Evolutionary conservation across 1,139 yeast species (phyloP).

Genomic region (Zhuliangozyma parablackwelliae): DNA sequence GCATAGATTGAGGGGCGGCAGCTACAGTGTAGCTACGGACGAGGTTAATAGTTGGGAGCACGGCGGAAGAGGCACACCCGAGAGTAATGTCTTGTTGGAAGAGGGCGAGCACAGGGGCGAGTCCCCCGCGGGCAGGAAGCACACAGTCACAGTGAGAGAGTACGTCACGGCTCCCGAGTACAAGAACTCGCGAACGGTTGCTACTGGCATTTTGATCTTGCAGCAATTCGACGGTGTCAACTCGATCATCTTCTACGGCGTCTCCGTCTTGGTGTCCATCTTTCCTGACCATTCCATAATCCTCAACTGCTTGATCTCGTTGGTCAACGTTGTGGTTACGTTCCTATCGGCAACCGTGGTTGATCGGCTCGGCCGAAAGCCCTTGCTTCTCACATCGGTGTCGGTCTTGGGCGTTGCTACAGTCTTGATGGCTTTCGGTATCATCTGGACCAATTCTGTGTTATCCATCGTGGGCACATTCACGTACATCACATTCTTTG

Average conservation of each 20-base stretch:
- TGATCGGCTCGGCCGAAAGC: slow-evolving; percentile 73
- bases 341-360: slow-evolving; percentile 66
- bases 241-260: slow-evolving; percentile 89
- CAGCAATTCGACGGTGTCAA: slow-evolving; percentile 94
- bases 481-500: slow-evolving; percentile 76
- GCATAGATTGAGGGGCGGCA: slow-evolving; percentile 40
- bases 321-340: slow-evolving; percentile 70
- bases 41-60: slow-evolving; percentile 38
- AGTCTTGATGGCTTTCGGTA: slow-evolving; percentile 62
- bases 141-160: slow-evolving; percentile 23
- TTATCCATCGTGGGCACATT: slow-evolving; percentile 66
- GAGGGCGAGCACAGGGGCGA: slow-evolving; percentile 12
- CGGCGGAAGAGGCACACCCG: slow-evolving; percentile 6
- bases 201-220: slow-evolving; percentile 72
- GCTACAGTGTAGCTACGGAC: slow-evolving; percentile 28
- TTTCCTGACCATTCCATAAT: slow-evolving; percentile 67
- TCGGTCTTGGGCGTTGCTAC: slow-evolving; percentile 67
- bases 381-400: slow-evolving; percentile 62
- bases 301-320: slow-evolving; percentile 71
- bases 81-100: slow-evolving; percentile 10
- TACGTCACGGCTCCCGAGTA: slow-evolving; percentile 53
- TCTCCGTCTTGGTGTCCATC: slow-evolving; percentile 63
- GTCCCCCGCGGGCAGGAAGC: slow-evolving; percentile 1
- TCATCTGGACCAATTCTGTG: slow-evolving; percentile 43
- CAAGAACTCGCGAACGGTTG: slow-evolving; percentile 56